Percentiles rank a stretch among this genome's conserved stretches.
Conservation (phyloP, 768 basidiomycete genomes). For the Lactarius hatsudake region DNA sequence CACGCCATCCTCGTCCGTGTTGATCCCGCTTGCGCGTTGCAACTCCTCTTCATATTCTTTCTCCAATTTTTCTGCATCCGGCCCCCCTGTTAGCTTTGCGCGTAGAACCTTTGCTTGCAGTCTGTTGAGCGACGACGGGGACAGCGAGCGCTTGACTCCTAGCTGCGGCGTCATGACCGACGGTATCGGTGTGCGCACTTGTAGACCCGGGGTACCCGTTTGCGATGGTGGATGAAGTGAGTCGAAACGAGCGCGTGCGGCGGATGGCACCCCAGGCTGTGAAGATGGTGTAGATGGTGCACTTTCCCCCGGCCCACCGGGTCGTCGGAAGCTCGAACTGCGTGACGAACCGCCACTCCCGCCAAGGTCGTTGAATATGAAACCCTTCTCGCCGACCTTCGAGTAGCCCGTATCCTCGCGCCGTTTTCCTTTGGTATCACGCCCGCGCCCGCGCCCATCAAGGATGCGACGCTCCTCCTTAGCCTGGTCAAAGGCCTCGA, state of each 20-base stretch:
- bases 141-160: slow-evolving; percentile 48
- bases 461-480: slow-evolving; percentile 81
- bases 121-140: slow-evolving; percentile 82
- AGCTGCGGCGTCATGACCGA: slow-evolving; percentile 78
- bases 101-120: slow-evolving; percentile 91
- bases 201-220: slow-evolving; percentile 54
- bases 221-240: slow-evolving; percentile 61
- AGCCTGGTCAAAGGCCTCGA: slow-evolving; percentile 87
- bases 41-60: slow-evolving; percentile 78
- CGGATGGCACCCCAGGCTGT: slow-evolving; percentile 34
- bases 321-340: slow-evolving; percentile 86
- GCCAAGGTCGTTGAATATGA: slow-evolving; percentile 66
- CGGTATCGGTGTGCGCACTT: slow-evolving; percentile 81
- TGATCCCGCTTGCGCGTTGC: slow-evolving; percentile 39
- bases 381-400: slow-evolving; percentile 47
- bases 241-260: slow-evolving; percentile 53
- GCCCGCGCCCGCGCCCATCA: slow-evolving; percentile 63
- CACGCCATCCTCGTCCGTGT: slow-evolving; percentile 35
- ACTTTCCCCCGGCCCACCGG: slow-evolving; percentile 58
- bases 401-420: slow-evolving; percentile 31
- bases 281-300: slow-evolving; percentile 58
- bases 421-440: slow-evolving; percentile 39
- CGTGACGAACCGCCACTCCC: slow-evolving; percentile 68
- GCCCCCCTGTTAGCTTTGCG: slow-evolving; percentile 82
- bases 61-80: slow-evolving; percentile 76